A percentile compares a stretch with the other conserved stretches of the same genome.
Evolutionary conservation across 257 asterid genomes (phyloP).

Genomic region (Salvia splendens): DNA sequence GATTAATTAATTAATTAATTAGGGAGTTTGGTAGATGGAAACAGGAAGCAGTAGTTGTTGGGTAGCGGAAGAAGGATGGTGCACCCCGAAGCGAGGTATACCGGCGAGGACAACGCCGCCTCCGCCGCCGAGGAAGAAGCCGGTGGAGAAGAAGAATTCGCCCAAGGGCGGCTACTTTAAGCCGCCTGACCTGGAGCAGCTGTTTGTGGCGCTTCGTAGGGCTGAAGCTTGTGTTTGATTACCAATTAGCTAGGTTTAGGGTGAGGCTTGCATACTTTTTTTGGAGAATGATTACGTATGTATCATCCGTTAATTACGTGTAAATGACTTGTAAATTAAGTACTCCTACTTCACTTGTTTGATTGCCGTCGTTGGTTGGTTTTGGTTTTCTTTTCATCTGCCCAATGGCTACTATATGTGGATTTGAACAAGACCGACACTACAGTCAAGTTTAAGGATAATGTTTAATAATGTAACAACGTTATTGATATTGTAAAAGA

Average conservation of each 20-base stretch:
- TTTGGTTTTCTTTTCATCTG: too few relatives aligned
- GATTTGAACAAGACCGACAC: too few relatives aligned
- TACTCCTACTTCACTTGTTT: too few relatives aligned
- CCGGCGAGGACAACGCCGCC: slow-evolving; percentile 52
- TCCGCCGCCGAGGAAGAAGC: slow-evolving; percentile 51
- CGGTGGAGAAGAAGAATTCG: slow-evolving; percentile 32
- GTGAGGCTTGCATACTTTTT: not conserved
- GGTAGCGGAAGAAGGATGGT: slow-evolving; percentile 39
- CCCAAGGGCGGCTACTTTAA: slow-evolving; percentile 49
- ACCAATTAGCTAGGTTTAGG: not conserved
- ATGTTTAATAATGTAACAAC: too few relatives aligned
- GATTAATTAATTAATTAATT: too few relatives aligned
- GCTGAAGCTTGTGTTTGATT: slow-evolving; percentile 44
- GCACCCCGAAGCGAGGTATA: slow-evolving; percentile 47
- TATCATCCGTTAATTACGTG: not conserved
- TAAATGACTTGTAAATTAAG: not conserved
- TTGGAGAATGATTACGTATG: not conserved
- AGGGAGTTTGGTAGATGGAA: not conserved
- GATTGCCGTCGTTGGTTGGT: too few relatives aligned
- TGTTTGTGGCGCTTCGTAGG: slow-evolving; percentile 39
- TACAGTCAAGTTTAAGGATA: too few relatives aligned
- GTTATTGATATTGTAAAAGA: too few relatives aligned
- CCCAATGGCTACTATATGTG: too few relatives aligned
- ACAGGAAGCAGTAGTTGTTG: not conserved
- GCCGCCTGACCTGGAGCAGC: slow-evolving; percentile 54